These are phyloP conservation scores for Ustulina deusta DNA, from an alignment of 2,329 filamentous ascomycete genomes.

Conservation along the genomic window DNA sequence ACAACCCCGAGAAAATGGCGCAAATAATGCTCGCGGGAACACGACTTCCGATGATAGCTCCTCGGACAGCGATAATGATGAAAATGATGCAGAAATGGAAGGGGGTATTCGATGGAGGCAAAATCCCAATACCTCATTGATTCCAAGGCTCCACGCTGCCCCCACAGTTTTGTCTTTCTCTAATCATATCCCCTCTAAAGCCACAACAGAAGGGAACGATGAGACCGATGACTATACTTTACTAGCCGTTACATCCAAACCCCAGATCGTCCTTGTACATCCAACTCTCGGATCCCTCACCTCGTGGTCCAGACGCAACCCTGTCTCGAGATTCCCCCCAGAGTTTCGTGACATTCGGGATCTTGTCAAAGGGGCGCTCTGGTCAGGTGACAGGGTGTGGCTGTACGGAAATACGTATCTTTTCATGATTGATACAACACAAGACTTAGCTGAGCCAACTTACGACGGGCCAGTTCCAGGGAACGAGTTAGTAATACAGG, in stretches of 20 bases:
- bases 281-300: constrained; percentile 80
- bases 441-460: constrained; percentile 68
- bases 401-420: constrained; percentile 88
- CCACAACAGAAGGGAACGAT: constrained; percentile 46
- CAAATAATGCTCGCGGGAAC: constrained; percentile 49
- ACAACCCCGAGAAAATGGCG: constrained; percentile 50
- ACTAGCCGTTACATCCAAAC: constrained; percentile 67
- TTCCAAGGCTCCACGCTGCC: constrained; percentile 75
- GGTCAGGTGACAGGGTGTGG: constrained; percentile 85
- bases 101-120: constrained; percentile 77
- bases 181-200: constrained; percentile 58
- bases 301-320: constrained; percentile 88
- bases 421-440: constrained; percentile 89
- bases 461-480: constrained; percentile 47
- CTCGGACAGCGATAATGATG: constrained; percentile 57
- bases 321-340: constrained; percentile 77
- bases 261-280: constrained; percentile 81
- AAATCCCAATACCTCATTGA: constrained; percentile 76
- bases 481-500: constrained; percentile 46
- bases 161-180: constrained; percentile 78
- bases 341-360: constrained; percentile 82
- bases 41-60: constrained; percentile 55
- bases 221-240: constrained; percentile 62
- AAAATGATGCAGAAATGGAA: constrained; percentile 53
- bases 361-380: constrained; percentile 84